These are phyloP conservation scores for Quercus engelmannii DNA, from an alignment of 306 rosid genomes.

Conservation along the genomic window DNA sequence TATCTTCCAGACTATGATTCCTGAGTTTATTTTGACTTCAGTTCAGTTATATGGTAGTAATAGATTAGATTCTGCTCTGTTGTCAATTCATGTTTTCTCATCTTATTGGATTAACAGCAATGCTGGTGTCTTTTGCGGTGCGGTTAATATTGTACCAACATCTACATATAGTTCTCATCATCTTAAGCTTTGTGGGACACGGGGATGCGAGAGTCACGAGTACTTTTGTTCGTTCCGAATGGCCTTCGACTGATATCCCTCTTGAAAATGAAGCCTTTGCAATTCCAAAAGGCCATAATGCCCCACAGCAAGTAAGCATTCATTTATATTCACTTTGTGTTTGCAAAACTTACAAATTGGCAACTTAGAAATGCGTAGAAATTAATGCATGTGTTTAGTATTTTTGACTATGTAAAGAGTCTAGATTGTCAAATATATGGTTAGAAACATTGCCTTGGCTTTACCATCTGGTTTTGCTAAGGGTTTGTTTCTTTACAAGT, in stretches of 20 bases:
- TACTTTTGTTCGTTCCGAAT: conserved; percentile 63
- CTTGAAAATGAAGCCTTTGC: conserved; percentile 59
- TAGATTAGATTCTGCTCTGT: too few relatives aligned
- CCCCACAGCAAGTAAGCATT: conserved; percentile 80
- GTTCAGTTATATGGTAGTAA: too few relatives aligned
- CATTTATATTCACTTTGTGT: not conserved
- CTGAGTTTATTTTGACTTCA: not conserved
- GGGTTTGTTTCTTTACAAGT: not conserved
- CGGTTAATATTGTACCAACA: not conserved
- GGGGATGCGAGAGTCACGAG: conserved; percentile 78
- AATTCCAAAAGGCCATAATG: conserved; percentile 67
- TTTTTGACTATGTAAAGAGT: not conserved
- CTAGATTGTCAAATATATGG: not conserved
- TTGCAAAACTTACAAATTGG: not conserved
- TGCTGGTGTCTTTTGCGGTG: not conserved
- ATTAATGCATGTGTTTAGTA: not conserved
- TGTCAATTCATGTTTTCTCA: too few relatives aligned
- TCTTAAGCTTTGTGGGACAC: conserved; percentile 32
- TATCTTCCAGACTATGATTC: not conserved
- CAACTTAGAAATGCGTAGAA: not conserved
- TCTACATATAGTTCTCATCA: conserved; percentile 14
- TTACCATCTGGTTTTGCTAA: not conserved
- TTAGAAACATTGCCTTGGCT: not conserved
- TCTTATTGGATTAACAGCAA: not conserved
- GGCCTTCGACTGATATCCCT: conserved; percentile 78